Evolutionary conservation across 2,329 filamentous ascomycete species (phyloP), one percentile per base, ranked within the genome.

Genomic region (Ophiocordyceps camponoti-saundersi): DNA sequence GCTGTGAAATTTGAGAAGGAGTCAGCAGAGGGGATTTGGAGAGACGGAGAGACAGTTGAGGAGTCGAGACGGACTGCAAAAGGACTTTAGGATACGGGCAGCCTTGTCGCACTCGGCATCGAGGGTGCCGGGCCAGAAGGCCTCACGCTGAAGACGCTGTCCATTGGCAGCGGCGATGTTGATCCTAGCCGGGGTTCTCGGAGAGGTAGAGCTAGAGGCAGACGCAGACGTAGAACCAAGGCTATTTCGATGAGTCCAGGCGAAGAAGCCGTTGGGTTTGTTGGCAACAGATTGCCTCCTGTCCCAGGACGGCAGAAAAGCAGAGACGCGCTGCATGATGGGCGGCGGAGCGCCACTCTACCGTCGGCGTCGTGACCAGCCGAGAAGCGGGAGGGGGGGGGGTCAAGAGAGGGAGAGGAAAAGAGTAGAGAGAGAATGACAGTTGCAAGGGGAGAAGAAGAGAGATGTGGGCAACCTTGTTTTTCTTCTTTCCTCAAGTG

Each of bases 21-120:
- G 18, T 21, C 39, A 44, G 43, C 10, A 42, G 32, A 41, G 39
- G 18, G 20, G 32, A 36, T 43, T n/a, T 36, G 44, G 13, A 21
- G 29, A 18, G 39, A n/a, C n/a, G 7, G n/a, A n/a, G n/a, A n/a
- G n/a, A n/a, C n/a, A n/a, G n/a, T n/a, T 10, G 13, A 10, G 42
- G 32, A 10, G n/a, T 16, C 2, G 16, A 3, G 8, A 57, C 60
- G 44, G 49, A 67, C 63, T 81, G 65, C 81, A 85, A 60, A 87
- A 87, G 53, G 78, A 82, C 54, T 80, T 72, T 48, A 87, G 63
- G 44, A 87, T 87, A 26, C 82, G 72, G 21, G 83, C 82, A 3
- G 82, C 81, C 64, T 87, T 87, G 65, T 82, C 80, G 56, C 78
- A 79, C 64, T 87, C 83, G 57, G 80, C 80, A 55, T 85, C 81